phyloP scores from a whole-genome alignment of 352 stramenopile genomes.

The Phytophthora boehmeriae region DNA sequence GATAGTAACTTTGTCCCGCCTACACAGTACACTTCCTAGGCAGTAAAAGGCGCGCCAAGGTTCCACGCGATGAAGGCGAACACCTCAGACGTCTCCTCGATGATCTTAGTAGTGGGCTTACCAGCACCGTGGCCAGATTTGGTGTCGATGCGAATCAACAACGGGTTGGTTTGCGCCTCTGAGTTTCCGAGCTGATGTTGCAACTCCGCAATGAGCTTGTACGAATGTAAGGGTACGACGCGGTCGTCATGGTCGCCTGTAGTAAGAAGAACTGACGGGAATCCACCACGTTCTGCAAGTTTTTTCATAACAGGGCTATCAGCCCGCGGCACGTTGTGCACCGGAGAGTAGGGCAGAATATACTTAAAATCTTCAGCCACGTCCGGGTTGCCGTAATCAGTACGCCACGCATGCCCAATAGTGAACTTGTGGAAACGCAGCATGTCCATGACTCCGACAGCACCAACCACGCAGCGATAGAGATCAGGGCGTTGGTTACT shows the following conservation, averaged over 20 bases:
- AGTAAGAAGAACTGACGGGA: constrained; percentile 83
- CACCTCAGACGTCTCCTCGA: constrained; percentile 86
- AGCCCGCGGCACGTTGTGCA: constrained; percentile 86
- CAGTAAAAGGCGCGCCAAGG: constrained; percentile 51
- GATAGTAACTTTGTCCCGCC: too few species aligned
- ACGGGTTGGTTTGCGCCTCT: constrained; percentile 73
- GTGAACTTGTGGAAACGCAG: constrained; percentile 95
- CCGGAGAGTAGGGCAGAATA: constrained; percentile 85
- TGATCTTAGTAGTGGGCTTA: constrained; percentile 89
- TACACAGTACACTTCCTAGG: constrained; percentile 22
- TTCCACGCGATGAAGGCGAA: constrained; percentile 89
- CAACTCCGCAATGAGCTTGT: constrained; percentile 90
- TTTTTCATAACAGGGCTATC: constrained; percentile 58
- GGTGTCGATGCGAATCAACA: constrained; percentile 91
- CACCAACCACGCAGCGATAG: constrained; percentile 92
- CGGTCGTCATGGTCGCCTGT: constrained; percentile 92
- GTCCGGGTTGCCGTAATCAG: constrained; percentile 88
- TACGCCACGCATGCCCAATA: constrained; percentile 91
- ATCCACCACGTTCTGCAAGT: constrained; percentile 56
- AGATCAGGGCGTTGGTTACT: constrained; percentile 92
- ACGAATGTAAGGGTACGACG: constrained; percentile 91
- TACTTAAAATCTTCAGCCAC: constrained; percentile 83
- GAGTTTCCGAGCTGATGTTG: constrained; percentile 76
- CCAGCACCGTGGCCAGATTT: constrained; percentile 89
- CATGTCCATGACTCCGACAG: constrained; percentile 97